Conservation (phyloP, 2,329 filamentous ascomycete species). For the Monosporascus sp. region DNA sequence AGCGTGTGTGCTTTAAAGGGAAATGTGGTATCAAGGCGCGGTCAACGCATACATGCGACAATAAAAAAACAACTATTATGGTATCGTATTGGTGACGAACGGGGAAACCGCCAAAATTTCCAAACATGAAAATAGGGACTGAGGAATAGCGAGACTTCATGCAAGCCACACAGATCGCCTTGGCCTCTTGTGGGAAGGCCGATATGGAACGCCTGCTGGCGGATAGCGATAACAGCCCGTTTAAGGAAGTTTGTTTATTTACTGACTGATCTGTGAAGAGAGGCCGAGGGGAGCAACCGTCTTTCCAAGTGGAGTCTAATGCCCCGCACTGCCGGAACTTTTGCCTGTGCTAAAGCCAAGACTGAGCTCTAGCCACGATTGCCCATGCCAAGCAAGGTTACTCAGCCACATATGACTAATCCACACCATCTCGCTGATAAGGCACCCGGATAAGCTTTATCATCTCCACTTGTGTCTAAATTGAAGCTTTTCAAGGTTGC, state of each 20-base stretch:
- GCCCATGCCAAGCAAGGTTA: too few species aligned
- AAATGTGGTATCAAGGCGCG: slow-evolving; percentile 13
- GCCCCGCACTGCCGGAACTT: neutral
- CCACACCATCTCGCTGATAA: too few species aligned
- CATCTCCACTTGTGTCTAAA: too few species aligned
- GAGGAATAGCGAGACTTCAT: neutral
- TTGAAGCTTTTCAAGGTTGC: too few species aligned
- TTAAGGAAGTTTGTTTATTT: slow-evolving; percentile 35
- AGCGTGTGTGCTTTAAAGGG: neutral
- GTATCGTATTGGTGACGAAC: neutral
- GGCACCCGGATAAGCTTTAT: too few species aligned
- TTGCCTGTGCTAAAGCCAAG: too few species aligned
- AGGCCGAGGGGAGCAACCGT: slow-evolving; percentile 15
- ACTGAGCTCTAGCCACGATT: too few species aligned
- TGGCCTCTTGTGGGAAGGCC: neutral
- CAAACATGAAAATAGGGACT: neutral
- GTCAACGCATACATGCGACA: slow-evolving; percentile 22
- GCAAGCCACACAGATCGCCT: neutral
- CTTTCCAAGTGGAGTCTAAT: slow-evolving; percentile 1
- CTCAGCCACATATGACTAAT: too few species aligned
- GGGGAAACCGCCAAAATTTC: neutral
- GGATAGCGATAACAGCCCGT: slow-evolving; percentile 13
- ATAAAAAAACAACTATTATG: slow-evolving; percentile 4
- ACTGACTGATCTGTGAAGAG: slow-evolving; percentile 13
- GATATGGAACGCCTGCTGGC: neutral